Conservation (phyloP, 306 rosid genomes). For the Rosa rugosa region DNA sequence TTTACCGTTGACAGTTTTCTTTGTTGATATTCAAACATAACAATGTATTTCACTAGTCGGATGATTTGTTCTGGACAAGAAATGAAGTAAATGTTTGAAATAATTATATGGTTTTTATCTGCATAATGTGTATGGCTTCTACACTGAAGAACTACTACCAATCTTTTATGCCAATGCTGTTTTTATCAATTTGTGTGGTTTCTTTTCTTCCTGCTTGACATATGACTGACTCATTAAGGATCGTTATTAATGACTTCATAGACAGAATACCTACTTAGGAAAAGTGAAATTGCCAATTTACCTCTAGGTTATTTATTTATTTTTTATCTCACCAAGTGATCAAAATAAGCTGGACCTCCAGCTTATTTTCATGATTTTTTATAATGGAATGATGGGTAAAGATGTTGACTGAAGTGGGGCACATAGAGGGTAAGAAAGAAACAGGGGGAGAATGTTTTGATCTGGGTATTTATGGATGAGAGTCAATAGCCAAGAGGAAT, state of each 20-base stretch:
- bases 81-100: neutral
- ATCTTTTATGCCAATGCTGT: neutral
- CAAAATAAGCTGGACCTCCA: neutral
- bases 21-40: neutral
- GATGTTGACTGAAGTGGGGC: neutral
- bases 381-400: neutral
- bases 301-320: neutral
- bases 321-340: neutral
- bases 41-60: neutral
- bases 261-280: neutral
- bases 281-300: neutral
- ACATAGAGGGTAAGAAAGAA: neutral
- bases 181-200: neutral
- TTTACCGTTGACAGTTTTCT: neutral
- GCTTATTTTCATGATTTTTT: neutral
- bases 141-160: neutral
- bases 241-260: neutral
- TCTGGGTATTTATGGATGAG: neutral
- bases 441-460: neutral
- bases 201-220: neutral
- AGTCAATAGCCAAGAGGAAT: neutral
- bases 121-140: neutral
- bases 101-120: neutral
- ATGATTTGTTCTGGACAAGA: neutral
- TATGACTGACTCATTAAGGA: neutral